Conservation (phyloP, 2,329 filamentous ascomycete genomes). For the Cladorrhinum sp. region DNA sequence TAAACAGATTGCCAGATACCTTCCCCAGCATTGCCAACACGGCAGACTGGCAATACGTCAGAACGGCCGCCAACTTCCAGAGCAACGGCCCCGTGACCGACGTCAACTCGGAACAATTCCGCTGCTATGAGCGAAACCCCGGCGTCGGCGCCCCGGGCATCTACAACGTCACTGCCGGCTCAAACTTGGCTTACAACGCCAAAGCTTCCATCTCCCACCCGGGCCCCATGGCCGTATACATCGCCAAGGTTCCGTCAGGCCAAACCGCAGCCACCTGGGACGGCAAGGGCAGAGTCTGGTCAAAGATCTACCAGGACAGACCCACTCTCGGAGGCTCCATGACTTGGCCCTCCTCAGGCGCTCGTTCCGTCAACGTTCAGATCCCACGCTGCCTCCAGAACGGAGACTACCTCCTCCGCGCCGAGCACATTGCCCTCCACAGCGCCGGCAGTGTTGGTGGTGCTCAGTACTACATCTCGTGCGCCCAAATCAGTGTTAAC, state of each 20-base stretch:
- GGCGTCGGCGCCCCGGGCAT: constrained; percentile 41
- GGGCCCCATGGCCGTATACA: constrained; percentile 40
- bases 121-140: constrained; percentile 46
- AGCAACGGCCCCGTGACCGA: constrained; percentile 48
- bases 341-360: constrained; percentile 40
- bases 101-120: constrained; percentile 45
- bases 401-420: constrained; percentile 49
- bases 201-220: constrained; percentile 42
- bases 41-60: constrained; percentile 45
- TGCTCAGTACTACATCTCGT: constrained; percentile 46
- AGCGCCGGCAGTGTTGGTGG: constrained; percentile 39
- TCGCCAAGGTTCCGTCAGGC: constrained; percentile 39
- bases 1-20: constrained; percentile 32
- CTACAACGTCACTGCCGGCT: constrained; percentile 43
- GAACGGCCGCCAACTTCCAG: constrained; percentile 49
- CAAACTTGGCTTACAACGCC: constrained; percentile 43
- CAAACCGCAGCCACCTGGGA: constrained; percentile 38
- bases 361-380: constrained; percentile 36
- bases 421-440: constrained; percentile 49
- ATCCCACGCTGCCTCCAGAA: constrained; percentile 44
- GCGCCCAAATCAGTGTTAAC: constrained; percentile 40
- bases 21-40: constrained; percentile 40
- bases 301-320: constrained; percentile 45
- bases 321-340: constrained; percentile 37
- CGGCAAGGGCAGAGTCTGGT: constrained; percentile 38